Conservation (phyloP, 192 early-diverging fungal genomes). For the Chytriomyces sp. region DNA sequence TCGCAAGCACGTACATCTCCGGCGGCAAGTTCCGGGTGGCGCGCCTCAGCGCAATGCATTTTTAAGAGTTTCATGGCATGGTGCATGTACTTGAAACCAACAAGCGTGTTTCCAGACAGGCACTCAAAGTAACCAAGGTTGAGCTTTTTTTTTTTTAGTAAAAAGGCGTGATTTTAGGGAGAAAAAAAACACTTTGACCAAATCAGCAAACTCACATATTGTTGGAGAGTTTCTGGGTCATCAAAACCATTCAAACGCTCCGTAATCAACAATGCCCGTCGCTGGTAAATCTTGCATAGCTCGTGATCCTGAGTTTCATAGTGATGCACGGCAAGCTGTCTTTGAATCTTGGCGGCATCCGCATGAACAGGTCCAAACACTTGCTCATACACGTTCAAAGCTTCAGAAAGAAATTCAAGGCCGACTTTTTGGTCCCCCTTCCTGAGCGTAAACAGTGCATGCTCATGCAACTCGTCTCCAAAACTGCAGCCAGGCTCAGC, state of each 20-base stretch:
- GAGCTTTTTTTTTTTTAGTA: conserved; percentile 50
- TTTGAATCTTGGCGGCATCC: conserved; percentile 86
- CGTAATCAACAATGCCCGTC: conserved; percentile 80
- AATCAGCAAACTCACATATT: conserved; percentile 67
- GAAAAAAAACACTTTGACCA: not conserved
- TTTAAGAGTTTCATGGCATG: conserved; percentile 85
- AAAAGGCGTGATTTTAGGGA: not conserved
- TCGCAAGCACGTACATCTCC: conserved; percentile 61
- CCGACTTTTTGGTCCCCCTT: conserved; percentile 81
- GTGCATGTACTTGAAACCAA: conserved; percentile 77
- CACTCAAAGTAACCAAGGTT: conserved; percentile 93
- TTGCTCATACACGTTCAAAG: conserved; percentile 88
- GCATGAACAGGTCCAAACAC: conserved; percentile 90
- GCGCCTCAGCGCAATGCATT: conserved; percentile 70
- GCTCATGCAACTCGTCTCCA: conserved; percentile 90
- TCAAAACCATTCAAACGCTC: conserved; percentile 90
- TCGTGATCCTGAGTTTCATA: conserved; percentile 77
- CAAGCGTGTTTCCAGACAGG: conserved; percentile 69
- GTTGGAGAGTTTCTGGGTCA: conserved; percentile 81
- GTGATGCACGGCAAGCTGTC: conserved; percentile 79
- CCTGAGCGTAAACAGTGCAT: conserved; percentile 76
- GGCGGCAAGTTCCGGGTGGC: conserved; percentile 86
- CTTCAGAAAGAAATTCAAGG: conserved; percentile 61
- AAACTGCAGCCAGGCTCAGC: conserved; percentile 64
- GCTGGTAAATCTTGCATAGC: conserved; percentile 58